Evolutionary conservation across 148 eudicot genomes (phyloP).

Genomic region (Vaccinium darrowii): DNA sequence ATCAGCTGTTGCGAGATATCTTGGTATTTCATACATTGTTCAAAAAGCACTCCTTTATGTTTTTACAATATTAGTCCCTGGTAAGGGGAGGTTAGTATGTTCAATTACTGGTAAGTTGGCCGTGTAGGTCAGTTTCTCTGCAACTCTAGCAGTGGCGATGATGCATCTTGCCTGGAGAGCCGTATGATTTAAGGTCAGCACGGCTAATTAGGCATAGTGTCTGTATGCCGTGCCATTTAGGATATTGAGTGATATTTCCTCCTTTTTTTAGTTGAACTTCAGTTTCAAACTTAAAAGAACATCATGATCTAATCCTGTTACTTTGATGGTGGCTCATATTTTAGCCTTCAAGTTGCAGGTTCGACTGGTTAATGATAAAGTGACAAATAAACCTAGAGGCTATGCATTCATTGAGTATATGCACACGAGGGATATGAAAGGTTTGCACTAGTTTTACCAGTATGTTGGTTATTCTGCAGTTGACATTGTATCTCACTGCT

Average conservation of each 20-base stretch:
- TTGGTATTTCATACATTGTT: slow-evolving; percentile 50
- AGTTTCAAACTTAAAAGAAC: slow-evolving; percentile 3
- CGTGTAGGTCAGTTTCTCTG: slow-evolving; percentile 47
- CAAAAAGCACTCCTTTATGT: background rate
- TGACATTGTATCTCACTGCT: background rate
- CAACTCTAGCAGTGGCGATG: slow-evolving; percentile 74
- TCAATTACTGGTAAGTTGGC: slow-evolving; percentile 63
- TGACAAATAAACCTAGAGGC: slow-evolving; percentile 83
- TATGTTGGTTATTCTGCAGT: background rate
- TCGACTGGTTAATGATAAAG: slow-evolving; percentile 71
- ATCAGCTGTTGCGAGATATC: slow-evolving; percentile 68
- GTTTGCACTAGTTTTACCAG: slow-evolving; percentile 28
- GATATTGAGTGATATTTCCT: slow-evolving; percentile 31
- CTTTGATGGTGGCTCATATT: slow-evolving; percentile 12
- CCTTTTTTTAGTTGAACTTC: slow-evolving; percentile 11
- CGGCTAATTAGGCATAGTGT: slow-evolving; percentile 94
- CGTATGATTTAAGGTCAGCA: slow-evolving; percentile 85
- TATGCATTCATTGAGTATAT: slow-evolving; percentile 93
- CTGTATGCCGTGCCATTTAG: slow-evolving; percentile 84
- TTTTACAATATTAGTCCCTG: slow-evolving; percentile 48
- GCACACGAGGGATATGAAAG: slow-evolving; percentile 99
- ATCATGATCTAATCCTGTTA: slow-evolving; percentile 14
- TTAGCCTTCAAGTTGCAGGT: slow-evolving; percentile 45
- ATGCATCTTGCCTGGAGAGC: slow-evolving; percentile 73
- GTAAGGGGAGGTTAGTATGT: slow-evolving; percentile 75